Base-by-base conservation (phyloP, 148 eudicot genomes). In the Persicaria maculosa region DNA sequence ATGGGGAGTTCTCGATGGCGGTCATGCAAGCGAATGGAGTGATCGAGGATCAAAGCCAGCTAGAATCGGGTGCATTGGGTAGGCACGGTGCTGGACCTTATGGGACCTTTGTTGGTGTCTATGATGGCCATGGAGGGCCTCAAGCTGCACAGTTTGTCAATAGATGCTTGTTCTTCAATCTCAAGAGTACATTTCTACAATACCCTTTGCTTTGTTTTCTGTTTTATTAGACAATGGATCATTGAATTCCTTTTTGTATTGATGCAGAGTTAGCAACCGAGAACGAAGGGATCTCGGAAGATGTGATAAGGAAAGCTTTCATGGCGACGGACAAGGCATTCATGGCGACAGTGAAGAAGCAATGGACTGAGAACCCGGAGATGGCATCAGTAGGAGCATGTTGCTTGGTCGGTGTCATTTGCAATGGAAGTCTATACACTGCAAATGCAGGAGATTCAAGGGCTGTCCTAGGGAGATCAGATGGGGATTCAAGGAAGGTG, bases 401-500 rank as follows among this genome's bases (percentile, higher is more conserved):
- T 58, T 93, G 97, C 74, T 80, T 93, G 80, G 91, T 83, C 7
- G 94, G 98, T 15, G 52, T 88, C n/a, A 85, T 93, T 72, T 82
- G 92, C 80, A 81, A 85, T 4, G 97, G 90, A 4, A 74, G 80
- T 1, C 50, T 93, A 46, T 84, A 85, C 50, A 73, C 86, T 4
- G 97, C 98, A 4, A 93, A 93, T 81, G 92, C 88, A 52, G 98
- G 98, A 71, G 98, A 93, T 69, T 93, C 98, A 0, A 87, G 98
- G 40, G 92, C 77, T 16, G 93, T 93, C 53, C 74, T 93, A 75
- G 98, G 97, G 61, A 86, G 88, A 79, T 73, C 83, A 4, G 86
- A 86, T 17, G 14, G 83, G 61, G 74, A 75, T 74, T 11, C 67
- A 31, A 16, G 86, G 72, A 72, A 76, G 59, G 77, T 77, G 14